phyloP scores from a whole-genome alignment of 805 yeast genomes.

The Lipomyces orientalis region DNA sequence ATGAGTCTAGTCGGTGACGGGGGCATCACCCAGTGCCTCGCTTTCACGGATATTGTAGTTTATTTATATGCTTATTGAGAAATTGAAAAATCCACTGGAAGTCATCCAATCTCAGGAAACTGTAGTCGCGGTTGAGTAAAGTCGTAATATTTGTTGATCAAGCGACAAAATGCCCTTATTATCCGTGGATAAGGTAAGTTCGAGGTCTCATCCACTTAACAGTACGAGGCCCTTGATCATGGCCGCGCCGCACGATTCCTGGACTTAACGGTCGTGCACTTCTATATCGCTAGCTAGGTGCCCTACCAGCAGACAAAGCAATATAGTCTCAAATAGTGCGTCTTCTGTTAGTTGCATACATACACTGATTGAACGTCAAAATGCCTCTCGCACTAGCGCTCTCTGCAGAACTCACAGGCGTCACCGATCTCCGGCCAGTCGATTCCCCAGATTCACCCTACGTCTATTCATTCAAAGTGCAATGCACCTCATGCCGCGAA shows the following conservation, averaged over 20 bases:
- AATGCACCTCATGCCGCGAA: conserved; percentile 81
- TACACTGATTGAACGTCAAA: neutral
- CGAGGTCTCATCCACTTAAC: neutral
- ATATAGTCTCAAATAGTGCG: neutral
- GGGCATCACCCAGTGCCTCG: conserved; percentile 4
- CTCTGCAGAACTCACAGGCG: conserved; percentile 59
- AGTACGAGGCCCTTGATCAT: neutral
- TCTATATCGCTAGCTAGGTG: too few relatives aligned
- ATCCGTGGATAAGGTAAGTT: too few relatives aligned
- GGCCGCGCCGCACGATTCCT: neutral
- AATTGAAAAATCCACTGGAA: neutral
- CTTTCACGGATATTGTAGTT: neutral
- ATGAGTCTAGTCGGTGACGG: neutral
- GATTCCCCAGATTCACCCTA: conserved; percentile 69
- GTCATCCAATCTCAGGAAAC: neutral
- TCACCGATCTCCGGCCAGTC: conserved; percentile 60
- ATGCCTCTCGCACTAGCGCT: conserved; percentile 36
- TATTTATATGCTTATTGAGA: neutral
- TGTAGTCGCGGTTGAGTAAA: neutral
- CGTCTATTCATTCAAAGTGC: conserved; percentile 67
- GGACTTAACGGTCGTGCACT: too few relatives aligned
- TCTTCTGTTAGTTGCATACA: neutral
- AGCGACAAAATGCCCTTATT: neutral
- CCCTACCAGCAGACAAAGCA: neutral
- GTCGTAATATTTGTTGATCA: neutral